Percentiles rank a stretch among this genome's conserved stretches.
Evolutionary conservation across 2,329 filamentous ascomycete species (phyloP).

Genomic region (Clonostachys sp.): DNA sequence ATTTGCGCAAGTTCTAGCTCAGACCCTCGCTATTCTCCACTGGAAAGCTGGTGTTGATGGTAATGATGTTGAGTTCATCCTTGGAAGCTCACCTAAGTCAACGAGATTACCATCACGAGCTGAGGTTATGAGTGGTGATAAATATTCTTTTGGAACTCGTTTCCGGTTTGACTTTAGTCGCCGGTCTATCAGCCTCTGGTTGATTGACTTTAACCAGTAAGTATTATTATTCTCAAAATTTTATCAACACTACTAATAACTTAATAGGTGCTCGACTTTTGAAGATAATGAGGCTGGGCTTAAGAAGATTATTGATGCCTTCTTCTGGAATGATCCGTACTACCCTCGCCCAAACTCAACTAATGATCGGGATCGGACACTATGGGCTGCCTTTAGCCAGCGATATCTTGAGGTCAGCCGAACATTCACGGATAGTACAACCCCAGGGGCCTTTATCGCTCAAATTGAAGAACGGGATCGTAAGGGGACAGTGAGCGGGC

Average conservation of each 20-base stretch:
- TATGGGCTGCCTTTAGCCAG: slow-evolving; percentile 1
- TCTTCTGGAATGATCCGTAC: slow-evolving; percentile 4
- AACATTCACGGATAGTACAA: slow-evolving; percentile 1
- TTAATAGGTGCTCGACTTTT: slow-evolving; percentile 2
- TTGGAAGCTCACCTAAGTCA: slow-evolving; percentile 1
- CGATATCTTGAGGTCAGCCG: slow-evolving; percentile 1
- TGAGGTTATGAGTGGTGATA: neutral
- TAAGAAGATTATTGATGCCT: slow-evolving; percentile 4
- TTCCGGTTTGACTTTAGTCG: neutral
- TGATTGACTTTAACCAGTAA: slow-evolving; percentile 3
- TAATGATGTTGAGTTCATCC: slow-evolving; percentile 4
- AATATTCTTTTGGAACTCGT: neutral
- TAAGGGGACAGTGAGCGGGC: neutral
- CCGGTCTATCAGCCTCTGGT: neutral
- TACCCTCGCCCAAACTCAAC: slow-evolving; percentile 1
- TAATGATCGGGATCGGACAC: neutral
- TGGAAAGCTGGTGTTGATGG: slow-evolving; percentile 3
- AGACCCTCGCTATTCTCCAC: slow-evolving; percentile 1
- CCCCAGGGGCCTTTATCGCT: slow-evolving; percentile 1
- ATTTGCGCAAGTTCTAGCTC: slow-evolving; percentile 1
- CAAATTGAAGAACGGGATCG: slow-evolving; percentile 1
- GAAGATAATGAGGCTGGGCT: slow-evolving; percentile 1
- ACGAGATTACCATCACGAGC: neutral
- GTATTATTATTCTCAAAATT: neutral
- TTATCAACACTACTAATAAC: neutral